phyloP scores from a whole-genome alignment of 2,329 filamentous ascomycete species.

The Beauveria scarabaeidicola region DNA sequence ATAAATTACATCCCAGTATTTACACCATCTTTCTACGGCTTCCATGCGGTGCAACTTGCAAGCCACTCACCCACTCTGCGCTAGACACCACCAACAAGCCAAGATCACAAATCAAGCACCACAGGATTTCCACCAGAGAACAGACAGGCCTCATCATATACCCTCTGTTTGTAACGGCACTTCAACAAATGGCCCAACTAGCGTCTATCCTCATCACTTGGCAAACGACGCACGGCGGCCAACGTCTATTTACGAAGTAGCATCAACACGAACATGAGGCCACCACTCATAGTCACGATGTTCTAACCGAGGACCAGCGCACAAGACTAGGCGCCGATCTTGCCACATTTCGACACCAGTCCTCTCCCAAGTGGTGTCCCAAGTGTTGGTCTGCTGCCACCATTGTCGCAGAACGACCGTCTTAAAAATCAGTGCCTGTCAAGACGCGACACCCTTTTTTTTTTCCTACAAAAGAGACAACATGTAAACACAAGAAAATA shows the following conservation, averaged over 20 bases:
- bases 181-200: not conserved
- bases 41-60: not conserved
- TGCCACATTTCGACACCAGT: not conserved
- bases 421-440: not conserved
- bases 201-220: not conserved
- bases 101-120: not conserved
- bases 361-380: not conserved
- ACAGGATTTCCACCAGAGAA: not conserved
- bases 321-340: not conserved
- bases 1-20: not conserved
- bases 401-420: not conserved
- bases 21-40: slow-evolving; percentile 3
- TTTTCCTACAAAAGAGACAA: not conserved
- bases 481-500: not conserved
- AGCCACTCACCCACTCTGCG: not conserved
- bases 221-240: not conserved
- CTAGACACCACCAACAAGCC: not conserved
- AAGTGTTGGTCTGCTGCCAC: not conserved
- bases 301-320: not conserved
- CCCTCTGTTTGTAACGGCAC: not conserved
- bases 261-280: not conserved
- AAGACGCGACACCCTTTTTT: not conserved
- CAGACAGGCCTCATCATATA: not conserved
- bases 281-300: not conserved
- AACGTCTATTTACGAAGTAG: not conserved